Evolutionary conservation across 495 filamentous ascomycete species (phyloP).

Genomic region (Niebla homalea): DNA sequence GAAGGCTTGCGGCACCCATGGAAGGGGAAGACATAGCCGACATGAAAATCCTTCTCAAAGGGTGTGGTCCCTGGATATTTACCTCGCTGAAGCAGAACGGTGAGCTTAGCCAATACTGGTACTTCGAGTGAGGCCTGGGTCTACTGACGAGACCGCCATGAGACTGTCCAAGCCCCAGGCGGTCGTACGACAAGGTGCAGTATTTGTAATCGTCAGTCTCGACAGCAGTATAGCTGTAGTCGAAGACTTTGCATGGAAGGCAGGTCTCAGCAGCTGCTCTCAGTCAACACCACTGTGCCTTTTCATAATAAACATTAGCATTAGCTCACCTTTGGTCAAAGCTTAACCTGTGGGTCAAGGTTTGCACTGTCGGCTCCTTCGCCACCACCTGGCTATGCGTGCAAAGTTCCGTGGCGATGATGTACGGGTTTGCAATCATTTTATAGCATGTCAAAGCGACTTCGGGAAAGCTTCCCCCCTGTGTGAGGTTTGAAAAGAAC

Average conservation of each 20-base stretch:
- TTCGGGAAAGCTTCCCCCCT: slow-evolving; percentile 22
- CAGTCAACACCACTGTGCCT: neutral
- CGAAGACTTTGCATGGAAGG: slow-evolving; percentile 37
- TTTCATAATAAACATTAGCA: neutral
- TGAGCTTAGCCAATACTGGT: slow-evolving; percentile 35
- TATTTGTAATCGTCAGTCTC: slow-evolving; percentile 39
- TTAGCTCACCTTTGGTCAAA: slow-evolving; percentile 36
- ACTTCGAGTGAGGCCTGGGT: slow-evolving; percentile 41
- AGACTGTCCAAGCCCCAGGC: slow-evolving; percentile 43
- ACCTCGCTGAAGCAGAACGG: slow-evolving; percentile 31
- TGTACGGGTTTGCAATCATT: slow-evolving; percentile 20
- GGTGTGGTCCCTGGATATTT: slow-evolving; percentile 20
- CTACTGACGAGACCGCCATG: slow-evolving; percentile 39
- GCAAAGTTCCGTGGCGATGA: slow-evolving; percentile 26
- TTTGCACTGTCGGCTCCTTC: slow-evolving; percentile 30
- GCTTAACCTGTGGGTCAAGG: slow-evolving; percentile 49
- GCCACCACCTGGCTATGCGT: slow-evolving; percentile 21
- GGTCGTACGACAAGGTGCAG: slow-evolving; percentile 41
- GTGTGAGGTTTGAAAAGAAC: slow-evolving; percentile 23
- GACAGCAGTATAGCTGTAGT: slow-evolving; percentile 42
- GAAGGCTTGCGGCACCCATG: neutral
- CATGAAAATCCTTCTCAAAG: slow-evolving; percentile 40
- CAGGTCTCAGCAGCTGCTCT: slow-evolving; percentile 44
- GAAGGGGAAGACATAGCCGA: slow-evolving; percentile 19
- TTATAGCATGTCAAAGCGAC: slow-evolving; percentile 19